Conservation (phyloP, 2,329 filamentous ascomycete genomes). For the Penicillium sp. region DNA sequence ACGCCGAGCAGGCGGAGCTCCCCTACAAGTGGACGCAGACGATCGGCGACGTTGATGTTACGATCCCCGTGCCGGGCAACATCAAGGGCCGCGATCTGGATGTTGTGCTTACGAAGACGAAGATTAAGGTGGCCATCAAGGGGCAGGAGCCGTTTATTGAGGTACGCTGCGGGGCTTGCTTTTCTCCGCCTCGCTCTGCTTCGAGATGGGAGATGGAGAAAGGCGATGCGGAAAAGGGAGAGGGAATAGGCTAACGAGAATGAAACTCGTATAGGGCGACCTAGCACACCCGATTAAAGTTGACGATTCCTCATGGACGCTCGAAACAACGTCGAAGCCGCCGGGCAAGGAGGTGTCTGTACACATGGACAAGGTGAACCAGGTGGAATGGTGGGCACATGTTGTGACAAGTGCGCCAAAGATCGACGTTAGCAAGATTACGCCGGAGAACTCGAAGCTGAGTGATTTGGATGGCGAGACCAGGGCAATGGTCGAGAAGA, state of each 20-base stretch:
- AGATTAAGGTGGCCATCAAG: slow-evolving; percentile 80
- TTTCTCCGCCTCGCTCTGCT: neutral
- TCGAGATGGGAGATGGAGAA: neutral
- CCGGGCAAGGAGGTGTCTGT: slow-evolving; percentile 76
- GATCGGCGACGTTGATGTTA: slow-evolving; percentile 84
- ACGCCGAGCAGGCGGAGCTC: slow-evolving; percentile 83
- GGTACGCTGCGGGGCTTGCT: slow-evolving; percentile 50
- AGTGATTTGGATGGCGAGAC: slow-evolving; percentile 95
- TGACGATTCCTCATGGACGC: slow-evolving; percentile 95
- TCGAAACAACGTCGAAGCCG: slow-evolving; percentile 65
- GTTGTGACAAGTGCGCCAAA: slow-evolving; percentile 84
- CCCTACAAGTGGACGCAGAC: slow-evolving; percentile 98
- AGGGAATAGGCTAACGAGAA: slow-evolving; percentile 5
- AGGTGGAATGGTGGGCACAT: slow-evolving; percentile 98
- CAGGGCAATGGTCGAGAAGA: slow-evolving; percentile 98
- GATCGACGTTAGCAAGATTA: slow-evolving; percentile 95
- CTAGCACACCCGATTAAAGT: slow-evolving; percentile 78
- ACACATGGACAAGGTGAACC: slow-evolving; percentile 93
- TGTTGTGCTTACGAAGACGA: slow-evolving; percentile 79
- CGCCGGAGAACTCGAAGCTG: slow-evolving; percentile 88
- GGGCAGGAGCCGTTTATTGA: slow-evolving; percentile 84
- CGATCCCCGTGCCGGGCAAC: slow-evolving; percentile 77
- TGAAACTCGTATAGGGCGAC: slow-evolving; percentile 66
- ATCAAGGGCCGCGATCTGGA: slow-evolving; percentile 83
- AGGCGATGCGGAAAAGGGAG: neutral